Evolutionary conservation across 1,284 basidiomycete genomes (phyloP), one percentile per base, ranked within the genome.

Genomic region (Sanghuangporus baumii): DNA sequence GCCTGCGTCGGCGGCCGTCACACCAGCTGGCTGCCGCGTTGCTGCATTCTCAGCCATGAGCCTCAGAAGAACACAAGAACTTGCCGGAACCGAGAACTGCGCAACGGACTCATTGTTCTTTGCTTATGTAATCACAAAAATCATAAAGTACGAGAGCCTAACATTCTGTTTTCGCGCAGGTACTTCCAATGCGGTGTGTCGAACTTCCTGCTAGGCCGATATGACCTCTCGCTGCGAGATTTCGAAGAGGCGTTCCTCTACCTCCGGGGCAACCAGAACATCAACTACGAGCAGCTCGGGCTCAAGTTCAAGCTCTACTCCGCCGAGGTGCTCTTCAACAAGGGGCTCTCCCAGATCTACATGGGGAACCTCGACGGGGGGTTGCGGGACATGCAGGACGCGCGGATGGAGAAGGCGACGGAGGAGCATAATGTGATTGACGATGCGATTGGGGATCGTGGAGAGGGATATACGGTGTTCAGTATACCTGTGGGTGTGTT

Each of bases 171-270:
- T n/a, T n/a, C n/a, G n/a, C n/a, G n/a, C n/a, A n/a, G n/a, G n/a
- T 88, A 93, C 73, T 93, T 93, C 72, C 89, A 92, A 74, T 89
- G 86, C 66, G 93, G 93, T 40, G 92, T 94, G n/a, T 91, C 89
- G 65, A 90, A 93, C 72, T 94, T 94, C 73, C 79, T 96, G 55
- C 79, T 96, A 20, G 82, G 80, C n/a, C 81, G 85, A 31, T 94
- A 88, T 71, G 87, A 91, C 31, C 73, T 84, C 46, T 90, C 94
- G 1, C 78, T 81, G 71, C 82, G 83, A 55, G 90, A 94, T 70
- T 96, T 96, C 68, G 89, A 93, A 63, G 86, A 90, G 65, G 91
- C 93, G 0, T 76, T 89, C 51, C 75, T 88, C 51, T 88, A 93
- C 74, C 76, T 96, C 55, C 83, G 93, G 64, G 89, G 88, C 11